Evolutionary conservation across 805 yeast species (phyloP), one percentile per base, ranked within the genome.

Genomic region (Saturnispora diversa): DNA sequence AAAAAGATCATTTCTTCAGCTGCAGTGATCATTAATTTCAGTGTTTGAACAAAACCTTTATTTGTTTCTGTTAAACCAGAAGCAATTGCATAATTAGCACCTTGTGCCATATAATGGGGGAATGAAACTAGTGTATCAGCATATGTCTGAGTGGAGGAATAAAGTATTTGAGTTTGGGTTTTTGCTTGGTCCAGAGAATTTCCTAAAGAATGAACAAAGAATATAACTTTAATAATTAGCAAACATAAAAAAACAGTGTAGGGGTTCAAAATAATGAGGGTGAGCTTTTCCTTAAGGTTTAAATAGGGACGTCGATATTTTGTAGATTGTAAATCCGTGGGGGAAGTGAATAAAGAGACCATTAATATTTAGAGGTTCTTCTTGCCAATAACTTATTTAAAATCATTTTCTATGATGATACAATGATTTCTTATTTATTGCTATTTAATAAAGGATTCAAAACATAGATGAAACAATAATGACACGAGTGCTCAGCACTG

Each of bases 201-300:
- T 11, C 54, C 37, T 1, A 85, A 50, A 0, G 81, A 64, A 4
- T 47, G 54, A 15, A 69, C 62, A 50, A 87, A 83, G 1, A 87
- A 54, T 3, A 66, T 49, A 2, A 88, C 50, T 51, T 86, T 86
- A 3, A 84, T 46, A 1, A 77, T 61, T 8, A 81, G 64, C 2
- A 90, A 55, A 0, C 74, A 48, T 11, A 80, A 43, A 2, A 75
- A 52, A 1, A 87, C 44, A 1, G 94, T 70, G 52, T 73, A 75
- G 43, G 75, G 71, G 53, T 85, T 83, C 16, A 84, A 52, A 75
- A 83, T 76, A 7, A 73, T 57, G 51, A 84, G 92, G 3, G 84
- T 69, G 6, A 81, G 48, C 35, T 73, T 55, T 44, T 80, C 87
- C 15, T 57, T 52, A 3, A 76, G 55, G 32, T 65, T 65, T 28